Evolutionary conservation across 1,139 yeast species (phyloP), one percentile per base, ranked within the genome.

Genomic region (Candida anutae): DNA sequence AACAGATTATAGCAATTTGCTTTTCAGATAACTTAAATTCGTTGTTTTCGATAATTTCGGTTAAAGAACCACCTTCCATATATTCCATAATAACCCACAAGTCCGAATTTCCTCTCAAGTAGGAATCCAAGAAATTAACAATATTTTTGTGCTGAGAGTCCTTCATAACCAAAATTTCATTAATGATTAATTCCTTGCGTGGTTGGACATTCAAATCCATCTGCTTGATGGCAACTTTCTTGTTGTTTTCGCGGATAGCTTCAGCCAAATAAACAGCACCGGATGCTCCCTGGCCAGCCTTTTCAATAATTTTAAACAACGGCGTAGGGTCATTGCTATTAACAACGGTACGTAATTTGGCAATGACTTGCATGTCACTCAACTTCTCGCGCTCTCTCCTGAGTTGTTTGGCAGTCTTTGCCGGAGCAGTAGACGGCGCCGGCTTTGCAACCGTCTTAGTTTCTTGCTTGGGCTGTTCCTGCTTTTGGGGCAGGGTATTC

Each of bases 241-340:
- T 54, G 39, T 53, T 45, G 26, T 50, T 49, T 10, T 52, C 48
- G 5, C 48, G 49, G 32, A 66, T 58, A 34, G 77, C 56, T 43
- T 77, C 75, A 0, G 97, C 98, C 30, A 90, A 69, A 48, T 84
- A 93, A 14, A 93, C 99, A 2, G 90, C 82, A 12, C 99, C 99
- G 36, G 90, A 77, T 1, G 98, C 99, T 45, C 99, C 99, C 59
- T 93, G 98, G n/a, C 99, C 99, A 3, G 96, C 95, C 49, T 87
- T 87, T 53, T 84, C 93, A 43, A 90, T 70, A 58, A 85, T 83
- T 48, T 80, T 82, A 58, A 85, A 93, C 33, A 77, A 69, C 19
- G 87, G 81, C 5, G 83, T 68, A 11, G 99, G 98, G 54, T 90
- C 95, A 26, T 74, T 69, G 38, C 71, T 73, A 38, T 80, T 77